Conservation (phyloP, 371 early-diverging fungal species). For the Cokeromyces recurvatus region DNA sequence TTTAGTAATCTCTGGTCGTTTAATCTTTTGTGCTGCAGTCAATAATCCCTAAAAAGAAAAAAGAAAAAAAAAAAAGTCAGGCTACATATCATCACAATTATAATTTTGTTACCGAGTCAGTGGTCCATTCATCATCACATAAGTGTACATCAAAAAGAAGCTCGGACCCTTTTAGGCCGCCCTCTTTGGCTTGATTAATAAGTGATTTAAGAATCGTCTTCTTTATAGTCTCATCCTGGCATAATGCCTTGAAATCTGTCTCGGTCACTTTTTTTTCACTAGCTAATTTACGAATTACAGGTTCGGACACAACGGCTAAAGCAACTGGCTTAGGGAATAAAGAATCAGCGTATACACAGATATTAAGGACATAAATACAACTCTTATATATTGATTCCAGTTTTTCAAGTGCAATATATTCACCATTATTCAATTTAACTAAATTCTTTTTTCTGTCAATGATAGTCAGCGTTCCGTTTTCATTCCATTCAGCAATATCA, state of each 20-base stretch:
- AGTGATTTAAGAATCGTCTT: conserved; percentile 19
- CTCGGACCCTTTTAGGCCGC: conserved; percentile 70
- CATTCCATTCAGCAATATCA: conserved; percentile 82
- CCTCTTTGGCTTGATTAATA: conserved; percentile 47
- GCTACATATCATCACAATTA: neutral
- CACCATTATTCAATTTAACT: conserved; percentile 84
- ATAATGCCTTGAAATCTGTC: conserved; percentile 26
- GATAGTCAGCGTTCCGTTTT: conserved; percentile 65
- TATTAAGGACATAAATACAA: conserved; percentile 69
- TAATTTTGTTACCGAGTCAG: conserved; percentile 53
- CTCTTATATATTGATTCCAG: conserved; percentile 92
- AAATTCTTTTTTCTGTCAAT: conserved; percentile 84
- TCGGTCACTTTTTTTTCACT: conserved; percentile 19
- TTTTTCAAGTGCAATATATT: conserved; percentile 97
- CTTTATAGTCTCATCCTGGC: conserved; percentile 14
- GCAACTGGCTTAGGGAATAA: conserved; percentile 65
- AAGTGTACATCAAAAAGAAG: conserved; percentile 60
- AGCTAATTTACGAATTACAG: conserved; percentile 34
- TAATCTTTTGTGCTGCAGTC: conserved; percentile 90
- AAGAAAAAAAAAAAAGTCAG: neutral
- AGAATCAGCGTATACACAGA: conserved; percentile 86
- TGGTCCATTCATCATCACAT: conserved; percentile 76
- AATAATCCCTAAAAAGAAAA: conserved; percentile 35
- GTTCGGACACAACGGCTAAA: conserved; percentile 66
- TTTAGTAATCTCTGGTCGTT: conserved; percentile 70